Evolutionary conservation across 345 rosid species (phyloP), one percentile per base, ranked within the genome.

Genomic region (Barbarea vulgaris): DNA sequence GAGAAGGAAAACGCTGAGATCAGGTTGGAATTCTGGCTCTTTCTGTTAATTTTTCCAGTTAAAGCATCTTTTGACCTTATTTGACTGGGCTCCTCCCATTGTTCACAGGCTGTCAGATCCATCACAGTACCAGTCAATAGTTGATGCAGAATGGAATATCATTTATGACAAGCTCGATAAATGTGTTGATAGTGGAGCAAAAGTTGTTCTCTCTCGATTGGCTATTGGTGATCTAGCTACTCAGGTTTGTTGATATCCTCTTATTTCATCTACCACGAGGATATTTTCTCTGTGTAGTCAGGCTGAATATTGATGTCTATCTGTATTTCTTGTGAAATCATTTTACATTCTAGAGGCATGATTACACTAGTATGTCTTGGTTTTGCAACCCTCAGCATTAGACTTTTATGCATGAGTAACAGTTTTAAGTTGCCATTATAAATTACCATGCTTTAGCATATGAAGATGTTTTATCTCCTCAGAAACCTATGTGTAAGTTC

Each of bases 71-170:
- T 73, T 83, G 41, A 67, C 56, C 33, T 21, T 30, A 46, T 55
- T 64, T 54, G 34, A 69, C 67, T 63, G 37, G 47, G 44, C 56
- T 73, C 47, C 59, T n/a, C 67, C 46, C 70, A 22, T 19, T 69
- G 55, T 37, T 64, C 51, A 69, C 87, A 96, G 99, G 79, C 85
- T 96, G 72, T 84, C 97, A 65, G 97, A 96, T 87, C 99, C 99
- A 74, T 85, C 91, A 18, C 91, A 93, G 67, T 93, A 96, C 73
- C 99, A 96, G 77, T 96, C 99, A 69, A 96, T 96, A 78, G 99
- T 96, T 80, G 99, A 96, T 84, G 99, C 99, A 12, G 99, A 96
- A 70, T 96, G 99, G 99, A 96, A 93, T 86, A 96, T 96, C 67
- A 96, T 96, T 64, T 96, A 96, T 78, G 97, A 96, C 83, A 96